Evolutionary conservation across 257 asterid genomes (phyloP).

Genomic region (Perilla frutescens): DNA sequence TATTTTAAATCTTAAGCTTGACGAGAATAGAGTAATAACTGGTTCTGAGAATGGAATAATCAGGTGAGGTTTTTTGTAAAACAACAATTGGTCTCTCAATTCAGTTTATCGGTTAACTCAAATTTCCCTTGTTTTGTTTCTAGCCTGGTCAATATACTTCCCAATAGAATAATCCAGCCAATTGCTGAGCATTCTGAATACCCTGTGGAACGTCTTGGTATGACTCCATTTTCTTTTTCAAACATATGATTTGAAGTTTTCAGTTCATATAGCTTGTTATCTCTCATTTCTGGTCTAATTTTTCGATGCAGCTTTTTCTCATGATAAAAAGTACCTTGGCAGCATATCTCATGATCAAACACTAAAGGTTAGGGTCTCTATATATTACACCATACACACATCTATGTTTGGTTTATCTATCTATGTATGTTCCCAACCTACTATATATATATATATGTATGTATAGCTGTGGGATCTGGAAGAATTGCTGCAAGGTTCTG

Average conservation of each 20-base stretch:
- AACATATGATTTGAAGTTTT: slow-evolving; percentile 10
- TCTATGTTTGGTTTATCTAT: background rate
- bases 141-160: slow-evolving; percentile 86
- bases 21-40: slow-evolving; percentile 86
- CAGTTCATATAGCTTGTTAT: background rate
- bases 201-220: slow-evolving; percentile 95
- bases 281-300: slow-evolving; percentile 30
- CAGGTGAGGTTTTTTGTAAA: slow-evolving; percentile 51
- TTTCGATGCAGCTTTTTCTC: slow-evolving; percentile 74
- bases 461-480: slow-evolving; percentile 80
- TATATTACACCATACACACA: background rate
- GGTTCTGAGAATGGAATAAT: slow-evolving; percentile 91
- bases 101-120: slow-evolving; percentile 19
- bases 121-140: slow-evolving; percentile 25
- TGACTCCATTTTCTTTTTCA: slow-evolving; percentile 30
- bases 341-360: slow-evolving; percentile 88
- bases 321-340: slow-evolving; percentile 86
- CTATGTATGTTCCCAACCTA: slow-evolving; percentile 11
- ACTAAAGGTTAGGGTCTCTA: slow-evolving; percentile 58
- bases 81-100: background rate
- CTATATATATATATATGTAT: background rate
- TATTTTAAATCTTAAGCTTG: slow-evolving; percentile 58
- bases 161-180: slow-evolving; percentile 92
- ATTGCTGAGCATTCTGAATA: slow-evolving; percentile 88
- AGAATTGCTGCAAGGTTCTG: slow-evolving; percentile 70